A percentile compares a stretch with the other conserved stretches of the same genome.
Evolutionary conservation across 768 basidiomycete genomes (phyloP).

Genomic region (Suillus paluster): DNA sequence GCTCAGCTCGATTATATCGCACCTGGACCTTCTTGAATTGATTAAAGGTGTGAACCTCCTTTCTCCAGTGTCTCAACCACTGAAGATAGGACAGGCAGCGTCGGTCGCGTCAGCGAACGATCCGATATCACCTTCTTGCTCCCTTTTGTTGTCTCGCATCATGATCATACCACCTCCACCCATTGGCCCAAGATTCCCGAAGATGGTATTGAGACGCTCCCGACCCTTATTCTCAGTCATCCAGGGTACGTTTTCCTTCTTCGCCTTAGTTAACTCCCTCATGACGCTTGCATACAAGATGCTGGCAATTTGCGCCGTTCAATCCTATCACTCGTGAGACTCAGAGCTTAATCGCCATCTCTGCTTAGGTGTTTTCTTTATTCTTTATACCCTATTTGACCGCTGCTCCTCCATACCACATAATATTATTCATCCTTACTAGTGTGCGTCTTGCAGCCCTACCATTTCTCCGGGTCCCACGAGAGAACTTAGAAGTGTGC

Average conservation of each 20-base stretch:
- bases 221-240: conserved; percentile 7
- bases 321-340: conserved; percentile 9
- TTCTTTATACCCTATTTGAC: not conserved
- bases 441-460: not conserved
- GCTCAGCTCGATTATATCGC: conserved; percentile 8
- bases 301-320: conserved; percentile 16
- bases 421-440: not conserved
- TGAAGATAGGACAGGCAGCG: conserved; percentile 3
- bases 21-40: conserved; percentile 11
- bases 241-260: not conserved
- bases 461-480: not conserved
- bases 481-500: not conserved
- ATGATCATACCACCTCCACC: conserved; percentile 10
- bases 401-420: not conserved
- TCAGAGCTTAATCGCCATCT: not conserved
- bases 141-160: conserved; percentile 15
- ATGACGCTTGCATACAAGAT: not conserved
- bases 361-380: not conserved
- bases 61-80: not conserved
- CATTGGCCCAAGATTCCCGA: conserved; percentile 13
- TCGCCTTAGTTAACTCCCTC: not conserved
- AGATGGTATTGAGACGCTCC: not conserved
- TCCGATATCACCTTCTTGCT: conserved; percentile 12
- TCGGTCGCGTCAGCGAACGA: not conserved
- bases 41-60: conserved; percentile 3